These are phyloP conservation scores for Tarenaya hassleriana DNA, from an alignment of 345 rosid species.

Conservation along the genomic window DNA sequence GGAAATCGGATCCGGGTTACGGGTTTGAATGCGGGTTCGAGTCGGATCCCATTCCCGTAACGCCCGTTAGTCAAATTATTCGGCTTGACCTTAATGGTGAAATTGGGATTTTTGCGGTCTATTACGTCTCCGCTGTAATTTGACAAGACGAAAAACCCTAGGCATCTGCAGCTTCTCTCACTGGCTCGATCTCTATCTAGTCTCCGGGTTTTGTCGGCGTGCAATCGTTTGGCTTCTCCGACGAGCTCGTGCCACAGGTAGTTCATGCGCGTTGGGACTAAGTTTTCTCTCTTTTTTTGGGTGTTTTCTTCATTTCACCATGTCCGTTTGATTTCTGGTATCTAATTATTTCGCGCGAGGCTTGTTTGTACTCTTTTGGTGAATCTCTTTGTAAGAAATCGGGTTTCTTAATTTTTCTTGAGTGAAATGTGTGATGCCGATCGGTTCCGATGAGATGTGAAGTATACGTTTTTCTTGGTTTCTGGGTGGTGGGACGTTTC, in stretches of 20 bases:
- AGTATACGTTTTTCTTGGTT: no score
- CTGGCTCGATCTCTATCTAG: constrained; percentile 21
- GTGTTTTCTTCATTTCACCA: no score
- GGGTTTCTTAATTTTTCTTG: neutral
- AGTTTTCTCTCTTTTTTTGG: neutral
- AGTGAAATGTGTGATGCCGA: neutral
- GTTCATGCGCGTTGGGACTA: neutral
- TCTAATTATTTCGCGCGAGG: neutral
- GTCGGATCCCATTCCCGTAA: no score
- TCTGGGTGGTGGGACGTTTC: no score
- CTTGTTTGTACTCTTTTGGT: neutral
- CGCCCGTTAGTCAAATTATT: no score
- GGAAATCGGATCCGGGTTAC: no score
- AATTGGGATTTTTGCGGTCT: no score
- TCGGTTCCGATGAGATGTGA: no score
- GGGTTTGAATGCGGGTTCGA: no score
- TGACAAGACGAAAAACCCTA: no score
- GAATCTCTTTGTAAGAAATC: neutral
- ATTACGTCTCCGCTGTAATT: no score
- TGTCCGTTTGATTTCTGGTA: neutral
- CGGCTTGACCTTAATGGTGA: no score
- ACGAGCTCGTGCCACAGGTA: constrained; percentile 15
- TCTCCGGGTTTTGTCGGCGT: constrained; percentile 18
- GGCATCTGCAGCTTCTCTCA: constrained; percentile 3
- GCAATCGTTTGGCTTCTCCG: constrained; percentile 11